phyloP scores from a whole-genome alignment of 1,284 basidiomycete genomes.

The Porogramme epimiltina region DNA sequence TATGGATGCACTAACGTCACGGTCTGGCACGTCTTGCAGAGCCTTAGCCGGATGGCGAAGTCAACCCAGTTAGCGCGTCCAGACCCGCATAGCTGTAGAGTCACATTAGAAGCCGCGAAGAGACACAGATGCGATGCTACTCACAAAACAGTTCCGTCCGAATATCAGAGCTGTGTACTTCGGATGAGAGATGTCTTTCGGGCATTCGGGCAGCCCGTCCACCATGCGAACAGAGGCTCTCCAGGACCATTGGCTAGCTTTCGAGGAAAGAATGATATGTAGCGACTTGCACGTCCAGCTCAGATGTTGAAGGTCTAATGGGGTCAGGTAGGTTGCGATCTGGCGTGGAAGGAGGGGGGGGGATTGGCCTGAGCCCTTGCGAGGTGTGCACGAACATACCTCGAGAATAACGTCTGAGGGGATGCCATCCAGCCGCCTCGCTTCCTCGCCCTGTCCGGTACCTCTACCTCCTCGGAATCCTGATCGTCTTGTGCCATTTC shows the following conservation, averaged over 20 bases:
- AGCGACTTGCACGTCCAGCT: slow-evolving; percentile 26
- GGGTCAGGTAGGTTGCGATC: slow-evolving; percentile 25
- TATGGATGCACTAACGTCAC: neutral
- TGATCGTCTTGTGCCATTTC: neutral
- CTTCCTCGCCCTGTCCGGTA: too few relatives aligned
- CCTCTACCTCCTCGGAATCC: too few relatives aligned
- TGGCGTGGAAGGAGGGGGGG: too few relatives aligned
- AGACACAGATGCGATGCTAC: neutral
- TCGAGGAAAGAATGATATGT: slow-evolving; percentile 13
- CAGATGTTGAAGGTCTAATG: slow-evolving; percentile 29
- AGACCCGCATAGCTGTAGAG: slow-evolving; percentile 2
- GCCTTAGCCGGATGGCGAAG: slow-evolving; percentile 3
- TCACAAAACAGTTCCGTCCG: slow-evolving; percentile 5
- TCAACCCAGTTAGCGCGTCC: neutral
- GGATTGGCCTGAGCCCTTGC: too few relatives aligned
- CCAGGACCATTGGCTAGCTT: slow-evolving; percentile 9
- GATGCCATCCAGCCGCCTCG: slow-evolving; percentile 11
- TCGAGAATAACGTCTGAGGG: slow-evolving; percentile 32
- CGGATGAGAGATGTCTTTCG: slow-evolving; percentile 12
- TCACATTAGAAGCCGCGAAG: neutral
- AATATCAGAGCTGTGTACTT: slow-evolving; percentile 15
- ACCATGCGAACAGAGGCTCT: slow-evolving; percentile 7
- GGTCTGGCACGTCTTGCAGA: slow-evolving; percentile 6
- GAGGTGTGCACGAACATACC: slow-evolving; percentile 14
- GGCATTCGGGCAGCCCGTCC: slow-evolving; percentile 8